Evolutionary conservation across 345 rosid species (phyloP).

Genomic region (Camelina hispida): DNA sequence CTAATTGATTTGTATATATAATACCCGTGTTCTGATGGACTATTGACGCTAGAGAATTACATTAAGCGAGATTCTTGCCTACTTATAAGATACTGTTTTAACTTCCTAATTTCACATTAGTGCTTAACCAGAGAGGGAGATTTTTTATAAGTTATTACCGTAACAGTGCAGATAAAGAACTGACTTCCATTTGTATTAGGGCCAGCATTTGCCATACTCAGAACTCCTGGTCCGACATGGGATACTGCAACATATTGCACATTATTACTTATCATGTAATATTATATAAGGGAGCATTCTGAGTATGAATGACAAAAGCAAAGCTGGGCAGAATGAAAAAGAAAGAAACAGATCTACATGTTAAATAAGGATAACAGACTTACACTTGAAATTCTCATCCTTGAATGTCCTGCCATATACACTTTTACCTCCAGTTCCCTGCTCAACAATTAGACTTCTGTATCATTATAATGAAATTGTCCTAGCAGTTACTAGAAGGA

Average conservation of each 20-base stretch:
- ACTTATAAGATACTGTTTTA: neutral
- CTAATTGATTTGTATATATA: neutral
- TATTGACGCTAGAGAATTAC: neutral
- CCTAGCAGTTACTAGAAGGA: constrained; percentile 4
- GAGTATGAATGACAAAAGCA: constrained; percentile 12
- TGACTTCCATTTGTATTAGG: constrained; percentile 99
- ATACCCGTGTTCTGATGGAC: neutral
- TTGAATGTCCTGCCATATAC: constrained; percentile 92
- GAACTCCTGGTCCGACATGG: constrained; percentile 90
- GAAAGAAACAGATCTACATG: neutral
- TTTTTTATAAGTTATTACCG: constrained; percentile 52
- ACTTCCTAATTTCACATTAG: neutral
- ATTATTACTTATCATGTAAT: constrained; percentile 12
- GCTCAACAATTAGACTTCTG: constrained; percentile 46
- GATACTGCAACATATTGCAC: constrained; percentile 63
- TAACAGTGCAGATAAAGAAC: constrained; percentile 95
- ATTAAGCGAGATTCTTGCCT: neutral
- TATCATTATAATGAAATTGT: constrained; percentile 27
- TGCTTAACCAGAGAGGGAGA: neutral
- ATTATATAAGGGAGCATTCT: neutral
- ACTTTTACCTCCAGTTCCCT: constrained; percentile 99
- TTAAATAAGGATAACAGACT: constrained; percentile 48
- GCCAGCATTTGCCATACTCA: constrained; percentile 99
- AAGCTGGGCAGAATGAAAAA: constrained; percentile 1
- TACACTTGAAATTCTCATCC: constrained; percentile 97